A percentile compares a stretch with the other conserved stretches of the same genome.
Conservation (phyloP, 2,329 filamentous ascomycete genomes). For the Phialemonium atrogriseum region DNA sequence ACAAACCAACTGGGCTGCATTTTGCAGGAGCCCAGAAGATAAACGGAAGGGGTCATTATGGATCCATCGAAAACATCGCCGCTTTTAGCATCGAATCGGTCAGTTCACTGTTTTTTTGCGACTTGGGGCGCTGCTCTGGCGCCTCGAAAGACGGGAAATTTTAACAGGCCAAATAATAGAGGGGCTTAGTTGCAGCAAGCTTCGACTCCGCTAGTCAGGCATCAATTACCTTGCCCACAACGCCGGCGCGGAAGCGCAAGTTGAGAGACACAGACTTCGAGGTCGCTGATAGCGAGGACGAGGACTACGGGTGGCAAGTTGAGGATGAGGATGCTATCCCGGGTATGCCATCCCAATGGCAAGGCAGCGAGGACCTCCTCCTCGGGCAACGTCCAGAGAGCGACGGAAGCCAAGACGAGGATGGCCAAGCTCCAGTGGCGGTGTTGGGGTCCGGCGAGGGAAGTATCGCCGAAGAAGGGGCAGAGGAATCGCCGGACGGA, state of each 20-base stretch:
- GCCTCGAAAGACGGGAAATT: constrained; percentile 2
- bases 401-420: constrained; percentile 32
- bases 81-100: constrained; percentile 43
- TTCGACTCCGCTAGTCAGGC: constrained; percentile 28
- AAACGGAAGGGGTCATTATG: constrained; percentile 39
- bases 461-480: no score
- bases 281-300: constrained; percentile 53
- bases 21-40: constrained; percentile 59
- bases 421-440: no score
- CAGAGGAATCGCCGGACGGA: neutral
- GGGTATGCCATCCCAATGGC: constrained; percentile 55
- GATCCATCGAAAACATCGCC: constrained; percentile 32
- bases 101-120: constrained; percentile 16
- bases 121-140: neutral
- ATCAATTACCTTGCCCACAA: constrained; percentile 22
- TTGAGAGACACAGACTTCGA: constrained; percentile 52
- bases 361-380: constrained; percentile 57
- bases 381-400: constrained; percentile 26
- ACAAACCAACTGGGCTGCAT: constrained; percentile 39
- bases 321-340: constrained; percentile 55
- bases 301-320: constrained; percentile 66
- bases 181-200: constrained; percentile 32
- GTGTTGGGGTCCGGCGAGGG: no score
- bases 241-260: constrained; percentile 52
- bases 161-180: constrained; percentile 22